Evolutionary conservation across 306 rosid genomes (phyloP), one percentile per base, ranked within the genome.

Genomic region (Sicyos baderoa): DNA sequence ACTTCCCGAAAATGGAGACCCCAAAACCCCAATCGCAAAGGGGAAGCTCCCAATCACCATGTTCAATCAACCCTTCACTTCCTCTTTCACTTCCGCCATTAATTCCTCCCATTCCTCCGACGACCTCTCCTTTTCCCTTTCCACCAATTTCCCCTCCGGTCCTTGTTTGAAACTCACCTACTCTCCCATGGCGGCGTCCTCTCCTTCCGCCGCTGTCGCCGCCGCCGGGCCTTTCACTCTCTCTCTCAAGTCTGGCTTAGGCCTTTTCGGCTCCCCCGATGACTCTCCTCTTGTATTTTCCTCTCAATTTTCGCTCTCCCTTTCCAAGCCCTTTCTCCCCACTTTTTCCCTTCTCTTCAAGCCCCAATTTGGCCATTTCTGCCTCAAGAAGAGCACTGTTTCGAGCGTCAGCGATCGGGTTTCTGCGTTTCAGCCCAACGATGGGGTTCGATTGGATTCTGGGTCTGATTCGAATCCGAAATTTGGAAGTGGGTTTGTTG

Each of bases 181-280:
- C 74, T 86, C 96, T 44, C 84, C 89, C 67, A 77, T 89, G 27
- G 80, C 93, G 2, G 82, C 76, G 75, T 83, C 29, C 29, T 25
- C 96, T 44, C 83, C 87, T 75, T 72, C 83, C 37, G 90, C 91
- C 75, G 71, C 81, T n/a, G n/a, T n/a, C 10, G 27, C 83, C 37
- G 89, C 91, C 75, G 68, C 80, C 9, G 37, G 76, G 23, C 94
- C 95, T 11, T 74, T 87, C 69, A 86, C 95, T 67, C 79, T 92
- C 53, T 84, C 91, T 61, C 86, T 92, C 17, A 92, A 87, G 78
- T 92, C 95, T 21, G 98, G 98, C 51, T 78, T 92, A 10, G 96
- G 96, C 55, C 48, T 83, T 8, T 82, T 83, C 52, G 98, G 98
- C 74, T 87, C 93, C 18, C 89, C 97, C 0, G 54, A 59, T 15